Evolutionary conservation across 163 green algal species (phyloP).

Genomic region (Volvox carteri): DNA sequence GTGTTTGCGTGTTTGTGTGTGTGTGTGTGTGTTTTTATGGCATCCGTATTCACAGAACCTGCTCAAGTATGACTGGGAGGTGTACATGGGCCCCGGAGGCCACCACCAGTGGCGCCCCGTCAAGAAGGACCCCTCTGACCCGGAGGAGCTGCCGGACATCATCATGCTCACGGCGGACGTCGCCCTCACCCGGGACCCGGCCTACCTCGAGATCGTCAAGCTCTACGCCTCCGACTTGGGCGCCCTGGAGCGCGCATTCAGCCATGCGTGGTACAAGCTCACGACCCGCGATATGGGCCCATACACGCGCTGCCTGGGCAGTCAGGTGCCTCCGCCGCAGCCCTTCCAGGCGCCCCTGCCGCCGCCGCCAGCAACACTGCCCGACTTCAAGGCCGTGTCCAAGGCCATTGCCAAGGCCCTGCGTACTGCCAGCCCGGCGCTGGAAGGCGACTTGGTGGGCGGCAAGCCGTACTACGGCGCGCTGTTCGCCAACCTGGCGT

Average conservation of each 20-base stretch:
- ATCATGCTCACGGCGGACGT: conserved; percentile 71
- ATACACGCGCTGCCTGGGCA: conserved; percentile 56
- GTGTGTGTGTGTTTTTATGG: too few relatives aligned
- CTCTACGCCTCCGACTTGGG: conserved; percentile 56
- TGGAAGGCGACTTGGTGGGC: not conserved
- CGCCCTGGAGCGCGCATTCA: conserved; percentile 60
- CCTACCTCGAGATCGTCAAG: conserved; percentile 62
- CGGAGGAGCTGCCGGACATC: conserved; percentile 53
- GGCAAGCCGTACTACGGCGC: conserved; percentile 55
- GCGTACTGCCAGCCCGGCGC: not conserved
- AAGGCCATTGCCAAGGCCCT: conserved; percentile 41
- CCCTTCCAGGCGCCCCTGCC: conserved; percentile 58
- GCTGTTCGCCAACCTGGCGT: conserved; percentile 62
- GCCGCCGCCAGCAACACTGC: not conserved
- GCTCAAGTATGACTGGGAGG: conserved; percentile 61
- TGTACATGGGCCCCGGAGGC: conserved; percentile 49
- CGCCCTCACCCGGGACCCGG: conserved; percentile 57
- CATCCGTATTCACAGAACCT: too few relatives aligned
- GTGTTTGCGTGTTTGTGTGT: too few relatives aligned
- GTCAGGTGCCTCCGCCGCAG: conserved; percentile 41
- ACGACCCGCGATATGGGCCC: conserved; percentile 67
- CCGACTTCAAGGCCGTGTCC: conserved; percentile 11
- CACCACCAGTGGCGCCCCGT: conserved; percentile 51
- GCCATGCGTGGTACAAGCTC: conserved; percentile 68
- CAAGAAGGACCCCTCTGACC: not conserved